Evolutionary conservation across 2,329 filamentous ascomycete species (phyloP), one percentile per base, ranked within the genome.

Genomic region (Paracamarosporium sp.): DNA sequence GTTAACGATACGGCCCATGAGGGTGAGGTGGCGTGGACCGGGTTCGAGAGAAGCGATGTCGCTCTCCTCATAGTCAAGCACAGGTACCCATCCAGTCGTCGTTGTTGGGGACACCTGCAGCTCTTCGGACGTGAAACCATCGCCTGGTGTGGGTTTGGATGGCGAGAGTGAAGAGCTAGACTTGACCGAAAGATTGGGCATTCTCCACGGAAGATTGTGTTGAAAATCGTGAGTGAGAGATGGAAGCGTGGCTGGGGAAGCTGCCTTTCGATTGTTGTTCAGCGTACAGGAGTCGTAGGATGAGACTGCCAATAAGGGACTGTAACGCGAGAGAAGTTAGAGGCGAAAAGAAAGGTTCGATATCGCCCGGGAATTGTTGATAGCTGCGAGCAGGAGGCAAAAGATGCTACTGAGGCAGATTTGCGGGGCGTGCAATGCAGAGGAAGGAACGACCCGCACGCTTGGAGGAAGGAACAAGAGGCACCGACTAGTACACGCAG

Each of bases 1-100:
- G 67, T 87, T 87, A 11, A 85, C 83, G 12, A 88, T 69, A 27
- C 86, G 78, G 1, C 86, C 86, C 33, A 77, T 79, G 56, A 88
- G 83, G 2, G 77, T 77, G 28, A 87, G 79, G 50, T 81, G 76
- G 30, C 74, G 74, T 0, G 82, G 82, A 0, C 86, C 86, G 1
- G 81, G 75, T 33, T 81, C 61, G 1, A 88, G 74, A 4, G 80
- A 68, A 6, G 72, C 76, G 30, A 88, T 84, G 3, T 76, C 69
- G 1, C 77, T 68, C 56, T 82, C 77, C 55, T 83, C 76, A 55
- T 86, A 86, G 7, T 78, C 71, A 13, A 79, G 73, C 2, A 73
- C 67, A 0, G 83, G 83, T 22, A 76, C 69, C 76, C 79, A 81
- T 5, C 73, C 43, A 62, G 51, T 56, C 6, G 9, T 31, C 7